Conservation (phyloP, 495 filamentous ascomycete genomes). For the Podospora australis region DNA sequence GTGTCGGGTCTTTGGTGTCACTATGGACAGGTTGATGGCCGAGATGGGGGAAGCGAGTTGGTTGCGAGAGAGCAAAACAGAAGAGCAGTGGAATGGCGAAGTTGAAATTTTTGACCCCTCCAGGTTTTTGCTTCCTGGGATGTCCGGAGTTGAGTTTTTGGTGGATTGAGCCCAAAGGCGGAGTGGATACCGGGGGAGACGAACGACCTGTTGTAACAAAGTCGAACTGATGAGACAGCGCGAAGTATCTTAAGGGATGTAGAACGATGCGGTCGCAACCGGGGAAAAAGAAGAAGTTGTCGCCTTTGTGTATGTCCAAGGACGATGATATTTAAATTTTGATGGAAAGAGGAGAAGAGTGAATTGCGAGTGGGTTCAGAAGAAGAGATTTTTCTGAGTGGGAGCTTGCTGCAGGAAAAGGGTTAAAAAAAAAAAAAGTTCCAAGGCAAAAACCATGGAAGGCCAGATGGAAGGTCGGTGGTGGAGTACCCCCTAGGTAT, state of each 20-base stretch:
- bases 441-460: conserved; percentile 1
- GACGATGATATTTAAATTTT: background rate
- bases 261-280: no score
- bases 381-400: no score
- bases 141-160: conserved; percentile 4
- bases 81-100: conserved; percentile 1
- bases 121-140: background rate
- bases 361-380: background rate
- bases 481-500: no score
- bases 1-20: conserved; percentile 19
- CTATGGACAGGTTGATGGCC: conserved; percentile 4
- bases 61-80: background rate
- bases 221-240: background rate
- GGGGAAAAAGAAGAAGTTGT: no score
- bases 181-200: background rate
- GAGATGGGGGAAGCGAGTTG: background rate
- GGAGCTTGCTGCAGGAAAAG: background rate
- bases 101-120: conserved; percentile 14
- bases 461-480: background rate
- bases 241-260: no score
- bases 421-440: background rate
- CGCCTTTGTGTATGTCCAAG: no score
- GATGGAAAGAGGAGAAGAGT: background rate
- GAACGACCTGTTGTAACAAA: background rate
- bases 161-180: conserved; percentile 7